These are phyloP conservation scores for Talaromyces sp. DNA, from an alignment of 2,329 filamentous ascomycete species.

Conservation along the genomic window DNA sequence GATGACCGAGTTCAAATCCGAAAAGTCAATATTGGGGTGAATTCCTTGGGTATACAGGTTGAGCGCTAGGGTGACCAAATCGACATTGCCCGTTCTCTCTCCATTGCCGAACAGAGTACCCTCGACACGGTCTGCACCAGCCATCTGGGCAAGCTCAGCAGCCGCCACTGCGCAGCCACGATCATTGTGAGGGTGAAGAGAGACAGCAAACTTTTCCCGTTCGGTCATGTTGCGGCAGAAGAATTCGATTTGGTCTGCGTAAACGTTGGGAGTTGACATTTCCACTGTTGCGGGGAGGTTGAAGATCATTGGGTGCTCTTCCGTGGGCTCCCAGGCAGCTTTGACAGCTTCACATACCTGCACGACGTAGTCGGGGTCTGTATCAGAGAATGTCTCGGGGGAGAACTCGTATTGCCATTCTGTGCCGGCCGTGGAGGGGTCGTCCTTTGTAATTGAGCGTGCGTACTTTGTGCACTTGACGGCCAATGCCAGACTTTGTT, in stretches of 20 bases:
- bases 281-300: slow-evolving; percentile 96
- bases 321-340: slow-evolving; percentile 80
- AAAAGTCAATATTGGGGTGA: slow-evolving; percentile 81
- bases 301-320: slow-evolving; percentile 83
- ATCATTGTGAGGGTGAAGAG: slow-evolving; percentile 92
- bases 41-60: slow-evolving; percentile 96
- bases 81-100: slow-evolving; percentile 92
- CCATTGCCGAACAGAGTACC: slow-evolving; percentile 93
- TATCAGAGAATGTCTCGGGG: slow-evolving; percentile 75
- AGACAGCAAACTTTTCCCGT: slow-evolving; percentile 81
- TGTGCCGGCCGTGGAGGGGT: slow-evolving; percentile 52
- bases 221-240: slow-evolving; percentile 84
- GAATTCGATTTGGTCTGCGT: slow-evolving; percentile 93
- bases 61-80: slow-evolving; percentile 84
- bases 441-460: slow-evolving; percentile 81
- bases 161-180: slow-evolving; percentile 85
- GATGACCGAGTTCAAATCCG: slow-evolving; percentile 79
- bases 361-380: slow-evolving; percentile 75
- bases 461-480: slow-evolving; percentile 83
- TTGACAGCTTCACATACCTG: slow-evolving; percentile 89
- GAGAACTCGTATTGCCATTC: slow-evolving; percentile 51
- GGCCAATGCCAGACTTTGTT: slow-evolving; percentile 75
- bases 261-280: slow-evolving; percentile 90
- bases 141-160: slow-evolving; percentile 92
- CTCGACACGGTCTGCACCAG: slow-evolving; percentile 88